Base-by-base conservation (phyloP, 108 stramenopile species). In the Asterionellopsis glacialis region DNA sequence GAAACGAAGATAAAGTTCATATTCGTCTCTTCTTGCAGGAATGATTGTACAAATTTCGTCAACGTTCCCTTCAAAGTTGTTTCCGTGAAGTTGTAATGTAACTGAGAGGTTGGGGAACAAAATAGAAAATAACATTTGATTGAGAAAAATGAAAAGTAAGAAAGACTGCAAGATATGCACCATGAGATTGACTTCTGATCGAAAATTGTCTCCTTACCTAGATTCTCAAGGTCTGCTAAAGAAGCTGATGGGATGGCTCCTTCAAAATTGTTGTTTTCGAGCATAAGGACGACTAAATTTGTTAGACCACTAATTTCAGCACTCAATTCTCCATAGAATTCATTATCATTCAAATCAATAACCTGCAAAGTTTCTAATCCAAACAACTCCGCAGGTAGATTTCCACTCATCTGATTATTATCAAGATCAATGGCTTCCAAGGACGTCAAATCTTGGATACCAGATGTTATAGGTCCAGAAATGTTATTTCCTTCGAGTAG, bases 191-290 rank as follows among this genome's bases (percentile, higher is more conserved):
- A 16, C 24, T 49, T 38, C 24, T 15, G 19, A 4, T 11, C 26
- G 25, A 0, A 22, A 22, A 63, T n/a, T n/a, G n/a, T n/a, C n/a
- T n/a, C n/a, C 68, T 33, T 72, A 73, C 72, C 65, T 19, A 73
- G 51, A 22, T 59, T 39, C 21, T 59, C 59, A 41, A 79, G 42
- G 10, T 67, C n/a, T 21, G 64, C 19, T 3, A 79, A 42, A 2
- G 47, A 49, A 19, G 41, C 25, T 12, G 49, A 25, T n/a, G 86
- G 83, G 15, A 88, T 10, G n/a, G 55, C 26, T 2, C 83, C 86
- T n/a, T 51, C 45, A 9, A 88, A 66, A 33, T 61, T 56, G 55
- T 88, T 88, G 47, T 74, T 59, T 50, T 83, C 72, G 57, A 88
- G 55, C 42, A 79, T 76, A 14, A 85, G 45, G 0, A 74, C 75